Percentiles rank a stretch among this genome's conserved stretches.
These are phyloP conservation scores for Eucalyptus dawsonii DNA, from an alignment of 345 rosid species.

Conservation along the genomic window DNA sequence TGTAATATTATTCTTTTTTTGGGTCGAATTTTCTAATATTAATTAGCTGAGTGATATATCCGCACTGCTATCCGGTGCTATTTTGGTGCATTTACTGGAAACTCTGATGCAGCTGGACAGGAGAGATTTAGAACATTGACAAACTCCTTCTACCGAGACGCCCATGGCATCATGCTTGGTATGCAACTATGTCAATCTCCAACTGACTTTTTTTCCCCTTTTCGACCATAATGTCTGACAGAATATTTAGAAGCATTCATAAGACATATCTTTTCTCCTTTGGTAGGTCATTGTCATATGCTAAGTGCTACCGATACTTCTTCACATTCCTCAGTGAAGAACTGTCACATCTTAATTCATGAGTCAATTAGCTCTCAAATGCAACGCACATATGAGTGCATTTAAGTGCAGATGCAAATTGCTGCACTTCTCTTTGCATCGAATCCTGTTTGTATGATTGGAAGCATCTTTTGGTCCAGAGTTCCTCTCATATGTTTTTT, in stretches of 20 bases:
- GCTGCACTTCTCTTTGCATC: background rate
- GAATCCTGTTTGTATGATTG: background rate
- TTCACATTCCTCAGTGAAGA: background rate
- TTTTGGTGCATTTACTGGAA: background rate
- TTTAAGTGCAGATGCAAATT: background rate
- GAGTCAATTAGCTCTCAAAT: background rate
- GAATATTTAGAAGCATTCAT: background rate
- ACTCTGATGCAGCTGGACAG: slow-evolving; percentile 33
- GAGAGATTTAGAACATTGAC: slow-evolving; percentile 43
- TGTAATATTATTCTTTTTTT: background rate
- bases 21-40: background rate
- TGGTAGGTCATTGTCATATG: background rate
- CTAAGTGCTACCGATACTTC: background rate
- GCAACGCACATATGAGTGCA: background rate
- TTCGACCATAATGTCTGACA: background rate
- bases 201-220: background rate
- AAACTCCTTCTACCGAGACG: slow-evolving; percentile 41
- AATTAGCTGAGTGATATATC: background rate
- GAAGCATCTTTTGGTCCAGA: background rate
- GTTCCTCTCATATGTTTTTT: background rate
- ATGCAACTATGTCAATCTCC: background rate
- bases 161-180: slow-evolving; percentile 41
- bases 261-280: background rate
- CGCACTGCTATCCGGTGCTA: background rate
- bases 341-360: background rate